Conservation (phyloP, 208 protist genomes). For the Balamuthia mandrillaris region DNA sequence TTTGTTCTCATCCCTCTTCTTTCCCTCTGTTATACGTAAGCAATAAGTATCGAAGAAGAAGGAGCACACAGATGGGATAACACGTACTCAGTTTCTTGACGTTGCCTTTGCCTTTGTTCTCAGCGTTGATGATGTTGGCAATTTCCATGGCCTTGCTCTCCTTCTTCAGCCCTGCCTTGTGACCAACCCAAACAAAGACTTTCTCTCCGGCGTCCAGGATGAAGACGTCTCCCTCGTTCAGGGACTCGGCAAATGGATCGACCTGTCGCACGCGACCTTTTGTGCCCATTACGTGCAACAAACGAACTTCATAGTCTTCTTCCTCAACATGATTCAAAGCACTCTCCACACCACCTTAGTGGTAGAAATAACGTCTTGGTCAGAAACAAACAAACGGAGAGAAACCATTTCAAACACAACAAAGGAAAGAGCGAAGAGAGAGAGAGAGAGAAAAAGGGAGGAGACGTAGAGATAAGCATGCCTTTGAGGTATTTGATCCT, state of each 20-base stretch:
- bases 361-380: too few species aligned
- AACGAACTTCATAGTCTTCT: slow-evolving; percentile 55
- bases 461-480: too few species aligned
- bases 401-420: too few species aligned
- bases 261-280: slow-evolving; percentile 13
- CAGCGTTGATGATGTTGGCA: slow-evolving; percentile 42
- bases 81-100: not conserved
- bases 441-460: too few species aligned
- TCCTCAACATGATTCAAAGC: slow-evolving; percentile 72
- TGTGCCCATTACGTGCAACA: slow-evolving; percentile 63
- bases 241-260: not conserved
- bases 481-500: slow-evolving; percentile 53
- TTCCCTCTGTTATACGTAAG: too few species aligned
- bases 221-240: slow-evolving; percentile 73
- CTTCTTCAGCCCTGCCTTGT: slow-evolving; percentile 44
- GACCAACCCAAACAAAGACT: slow-evolving; percentile 65
- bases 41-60: too few species aligned
- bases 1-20: slow-evolving; percentile 2
- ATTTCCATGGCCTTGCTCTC: slow-evolving; percentile 54
- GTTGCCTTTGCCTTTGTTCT: slow-evolving; percentile 1
- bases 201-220: slow-evolving; percentile 63
- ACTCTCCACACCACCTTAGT: slow-evolving; percentile 67
- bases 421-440: too few species aligned
- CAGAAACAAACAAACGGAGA: too few species aligned
- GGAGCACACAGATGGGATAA: not conserved